Evolutionary conservation across 768 basidiomycete species (phyloP).

Genomic region (Mycena leptocephala): DNA sequence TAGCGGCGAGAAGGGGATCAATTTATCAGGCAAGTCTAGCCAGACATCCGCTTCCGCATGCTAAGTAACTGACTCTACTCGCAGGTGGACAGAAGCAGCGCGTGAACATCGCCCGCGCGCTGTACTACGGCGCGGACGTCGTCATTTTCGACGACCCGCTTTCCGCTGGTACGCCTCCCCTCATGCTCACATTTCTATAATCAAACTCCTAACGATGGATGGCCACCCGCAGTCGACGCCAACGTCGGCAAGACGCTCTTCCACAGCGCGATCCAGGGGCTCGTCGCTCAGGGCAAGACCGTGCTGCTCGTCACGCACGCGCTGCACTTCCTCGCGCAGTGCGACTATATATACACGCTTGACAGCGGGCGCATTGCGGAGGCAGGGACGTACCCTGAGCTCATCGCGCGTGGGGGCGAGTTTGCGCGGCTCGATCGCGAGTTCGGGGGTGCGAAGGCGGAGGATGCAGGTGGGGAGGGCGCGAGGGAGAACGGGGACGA

Average conservation of each 20-base stretch:
- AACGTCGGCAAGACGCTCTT: conserved; percentile 83
- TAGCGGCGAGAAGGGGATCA: conserved; percentile 58
- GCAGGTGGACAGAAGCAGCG: conserved; percentile 37
- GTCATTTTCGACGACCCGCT: conserved; percentile 77
- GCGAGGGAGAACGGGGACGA: conserved; percentile 42
- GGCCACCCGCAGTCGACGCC: conserved; percentile 70
- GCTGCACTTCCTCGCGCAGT: conserved; percentile 89
- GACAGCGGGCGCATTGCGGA: conserved; percentile 85
- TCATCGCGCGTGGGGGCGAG: conserved; percentile 64
- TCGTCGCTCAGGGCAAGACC: conserved; percentile 73
- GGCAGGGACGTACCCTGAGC: conserved; percentile 70
- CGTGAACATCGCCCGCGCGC: conserved; percentile 80
- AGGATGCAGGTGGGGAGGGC: conserved; percentile 54
- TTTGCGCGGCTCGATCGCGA: conserved; percentile 73
- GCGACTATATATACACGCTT: conserved; percentile 89
- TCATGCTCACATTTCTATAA: not conserved
- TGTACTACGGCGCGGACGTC: conserved; percentile 78
- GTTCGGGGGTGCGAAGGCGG: conserved; percentile 61
- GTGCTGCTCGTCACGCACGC: conserved; percentile 94
- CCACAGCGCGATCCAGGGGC: conserved; percentile 70
- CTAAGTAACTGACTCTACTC: not conserved
- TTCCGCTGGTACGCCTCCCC: conserved; percentile 68
- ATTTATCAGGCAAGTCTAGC: conserved; percentile 76
- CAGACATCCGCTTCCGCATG: conserved; percentile 71
- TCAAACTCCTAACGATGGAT: conserved; percentile 2